phyloP scores from a whole-genome alignment of 2,329 filamentous ascomycete species.

The Incumbomyces delicatus region DNA sequence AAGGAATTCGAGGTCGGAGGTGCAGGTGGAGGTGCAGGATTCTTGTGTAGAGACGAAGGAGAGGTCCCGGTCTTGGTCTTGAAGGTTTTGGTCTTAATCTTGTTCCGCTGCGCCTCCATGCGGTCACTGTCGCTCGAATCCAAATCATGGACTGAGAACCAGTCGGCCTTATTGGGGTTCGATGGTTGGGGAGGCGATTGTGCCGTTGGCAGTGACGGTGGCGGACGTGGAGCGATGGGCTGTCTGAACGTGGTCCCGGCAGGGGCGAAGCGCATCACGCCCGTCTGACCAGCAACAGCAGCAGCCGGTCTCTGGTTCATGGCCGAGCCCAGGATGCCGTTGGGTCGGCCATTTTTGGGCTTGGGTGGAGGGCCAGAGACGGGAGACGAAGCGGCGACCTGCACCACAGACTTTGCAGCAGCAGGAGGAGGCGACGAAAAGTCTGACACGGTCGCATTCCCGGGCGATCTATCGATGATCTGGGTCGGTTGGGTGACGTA shows the following conservation, averaged over 20 bases:
- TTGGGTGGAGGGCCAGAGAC: conserved; percentile 45
- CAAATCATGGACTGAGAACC: conserved; percentile 50
- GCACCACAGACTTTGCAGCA: conserved; percentile 42
- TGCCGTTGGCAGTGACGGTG: conserved; percentile 26
- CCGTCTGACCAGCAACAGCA: conserved; percentile 35
- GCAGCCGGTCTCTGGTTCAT: conserved; percentile 61
- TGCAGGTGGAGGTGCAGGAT: conserved; percentile 18
- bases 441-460: conserved; percentile 2
- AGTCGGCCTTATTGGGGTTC: conserved; percentile 47
- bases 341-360: conserved; percentile 22
- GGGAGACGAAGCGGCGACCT: conserved; percentile 85
- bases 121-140: conserved; percentile 52
- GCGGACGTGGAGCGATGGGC: conserved; percentile 32
- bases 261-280: conserved; percentile 54
- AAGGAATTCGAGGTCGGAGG: conserved; percentile 1
- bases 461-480: conserved; percentile 36
- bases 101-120: conserved; percentile 36
- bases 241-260: conserved; percentile 62
- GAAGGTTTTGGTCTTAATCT: conserved; percentile 48
- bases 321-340: conserved; percentile 45
- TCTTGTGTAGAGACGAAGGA: conserved; percentile 26
- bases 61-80: conserved; percentile 23
- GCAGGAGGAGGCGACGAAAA: conserved; percentile 18
- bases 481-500: conserved; percentile 52
- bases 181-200: conserved; percentile 34